Base-by-base conservation (phyloP, 2,329 filamentous ascomycete genomes). In the Talaromyces sp. region DNA sequence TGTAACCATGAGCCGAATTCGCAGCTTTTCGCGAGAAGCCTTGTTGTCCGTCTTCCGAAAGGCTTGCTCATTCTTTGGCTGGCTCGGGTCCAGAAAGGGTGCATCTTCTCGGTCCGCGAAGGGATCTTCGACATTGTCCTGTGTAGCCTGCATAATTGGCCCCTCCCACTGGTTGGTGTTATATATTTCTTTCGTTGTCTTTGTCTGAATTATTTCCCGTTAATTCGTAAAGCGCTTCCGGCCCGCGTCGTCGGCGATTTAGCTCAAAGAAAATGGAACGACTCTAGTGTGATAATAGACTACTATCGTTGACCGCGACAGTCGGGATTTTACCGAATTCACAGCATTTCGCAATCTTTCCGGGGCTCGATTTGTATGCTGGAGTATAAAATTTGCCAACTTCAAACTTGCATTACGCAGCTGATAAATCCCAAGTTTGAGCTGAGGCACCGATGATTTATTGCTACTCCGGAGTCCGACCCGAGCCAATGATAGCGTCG, bases 1-100 rank as follows among this genome's bases (percentile, higher is more conserved):
- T 45, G 75, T 73, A 52, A 81, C 70, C 67, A 78, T 75, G 13
- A 82, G 70, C 3, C 76, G 76, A 22, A 74, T 70, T 27, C 72
- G 74, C 43, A 78, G 70, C 3, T 72, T 73, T n/a, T 69, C 68
- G 39, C 48, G 60, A 10, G 65, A 31, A 50, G 60, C 60, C 47
- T 65, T 56, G 1, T 65, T 52, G 1, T 24, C 50, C 4, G 13
- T 13, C 16, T 50, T 27, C 22, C 27, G 41, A 62, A 63, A 48
- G 43, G 66, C 16, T 19, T 47, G 50, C 52, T 35, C 24, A 37
- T 62, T 60, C 61, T 45, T 47, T 70, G 66, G 56, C 67, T 16
- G 56, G 63, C 63, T 41, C 73, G 71, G 54, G 33, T 50, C 31
- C 13, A 70, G 62, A 59, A 78, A 77, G 22, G 75, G 76, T 11